Evolutionary conservation across 2,329 filamentous ascomycete genomes (phyloP), one percentile per base, ranked within the genome.

Genomic region (Aspergillus intermedius): DNA sequence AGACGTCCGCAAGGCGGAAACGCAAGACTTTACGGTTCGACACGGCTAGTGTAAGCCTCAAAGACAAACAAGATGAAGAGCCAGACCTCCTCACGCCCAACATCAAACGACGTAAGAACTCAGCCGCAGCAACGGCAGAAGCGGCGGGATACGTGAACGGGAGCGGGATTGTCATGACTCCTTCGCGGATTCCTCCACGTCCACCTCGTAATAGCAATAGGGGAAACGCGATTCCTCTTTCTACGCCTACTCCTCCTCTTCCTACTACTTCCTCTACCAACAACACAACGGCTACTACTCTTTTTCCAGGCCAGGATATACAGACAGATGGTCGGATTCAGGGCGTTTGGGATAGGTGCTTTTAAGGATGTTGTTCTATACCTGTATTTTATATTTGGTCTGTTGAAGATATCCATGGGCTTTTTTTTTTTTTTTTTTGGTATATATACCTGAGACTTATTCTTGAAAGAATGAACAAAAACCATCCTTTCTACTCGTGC

Each of bases 161-260:
- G 17, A 51, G 57, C 44, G 60, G 56, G 5, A 53, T 57, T n/a
- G 22, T 54, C 15, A 58, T 56, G 56, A 49, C 49, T 2, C 49
- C 51, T 17, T 43, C 48, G n/a, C 37, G 35, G 39, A 23, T 13
- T 21, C 42, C 28, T 5, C 47, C 43, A 6, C 42, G 40, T 39
- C 46, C 35, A 22, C 48, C 48, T 1, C 34, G 17, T 7, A 19
- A n/a, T 4, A n/a, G 34, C 6, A 37, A 6, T 37, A 19, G n/a
- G 3, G 34, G 34, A 15, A 37, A n/a, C 17, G 17, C 17, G 9
- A 37, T 6, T 4, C 17, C 34, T 37, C 5, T 19, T 37, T 10
- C 34, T 37, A 37, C 6, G 13, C 3, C 17, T n/a, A 9, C 34
- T 37, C 34, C 34, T 37, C n/a, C 6, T 17, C 4, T n/a, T 9